Percentiles rank a stretch among this genome's conserved stretches.
phyloP scores from a whole-genome alignment of 192 early-diverging fungal species.

The Jimgerdemannia lactiflua region DNA sequence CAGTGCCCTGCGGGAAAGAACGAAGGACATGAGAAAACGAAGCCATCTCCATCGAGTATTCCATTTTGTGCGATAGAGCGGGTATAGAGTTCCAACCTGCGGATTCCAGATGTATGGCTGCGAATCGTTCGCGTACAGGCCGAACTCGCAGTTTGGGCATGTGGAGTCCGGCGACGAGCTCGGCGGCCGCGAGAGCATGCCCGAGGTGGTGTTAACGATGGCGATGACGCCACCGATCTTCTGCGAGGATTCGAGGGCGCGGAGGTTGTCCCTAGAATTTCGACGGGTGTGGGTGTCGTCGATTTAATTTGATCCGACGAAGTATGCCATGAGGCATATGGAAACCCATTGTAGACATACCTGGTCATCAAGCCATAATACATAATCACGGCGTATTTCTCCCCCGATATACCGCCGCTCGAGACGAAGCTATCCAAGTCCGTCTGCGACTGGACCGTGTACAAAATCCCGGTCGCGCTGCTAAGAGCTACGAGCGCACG shows the following conservation, averaged over 20 bases:
- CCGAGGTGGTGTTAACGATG: conserved; percentile 32
- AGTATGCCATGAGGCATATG: not conserved
- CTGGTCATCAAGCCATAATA: conserved; percentile 57
- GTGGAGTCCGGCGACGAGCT: conserved; percentile 53
- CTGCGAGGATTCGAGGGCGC: conserved; percentile 35
- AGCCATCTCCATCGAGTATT: not conserved
- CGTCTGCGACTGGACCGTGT: conserved; percentile 36
- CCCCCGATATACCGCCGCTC: conserved; percentile 16
- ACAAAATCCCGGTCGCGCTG: conserved; percentile 54
- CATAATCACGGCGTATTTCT: conserved; percentile 57
- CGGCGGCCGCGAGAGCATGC: conserved; percentile 25
- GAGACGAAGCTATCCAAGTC: conserved; percentile 49
- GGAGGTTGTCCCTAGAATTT: conserved; percentile 41
- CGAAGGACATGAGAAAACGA: not conserved
- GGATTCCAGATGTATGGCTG: conserved; percentile 67
- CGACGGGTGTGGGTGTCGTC: too few species aligned
- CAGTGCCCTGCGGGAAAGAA: conserved; percentile 50
- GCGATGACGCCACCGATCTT: conserved; percentile 59
- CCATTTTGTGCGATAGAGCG: not conserved
- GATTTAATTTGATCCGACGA: too few species aligned
- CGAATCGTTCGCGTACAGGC: conserved; percentile 56
- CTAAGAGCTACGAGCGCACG: conserved; percentile 21
- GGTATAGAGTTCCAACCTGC: too few species aligned
- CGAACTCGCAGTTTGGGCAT: conserved; percentile 71
- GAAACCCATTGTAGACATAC: conserved; percentile 28